Base-by-base conservation (phyloP, 73 alveolate genomes). In the Paramecium caudatum region DNA sequence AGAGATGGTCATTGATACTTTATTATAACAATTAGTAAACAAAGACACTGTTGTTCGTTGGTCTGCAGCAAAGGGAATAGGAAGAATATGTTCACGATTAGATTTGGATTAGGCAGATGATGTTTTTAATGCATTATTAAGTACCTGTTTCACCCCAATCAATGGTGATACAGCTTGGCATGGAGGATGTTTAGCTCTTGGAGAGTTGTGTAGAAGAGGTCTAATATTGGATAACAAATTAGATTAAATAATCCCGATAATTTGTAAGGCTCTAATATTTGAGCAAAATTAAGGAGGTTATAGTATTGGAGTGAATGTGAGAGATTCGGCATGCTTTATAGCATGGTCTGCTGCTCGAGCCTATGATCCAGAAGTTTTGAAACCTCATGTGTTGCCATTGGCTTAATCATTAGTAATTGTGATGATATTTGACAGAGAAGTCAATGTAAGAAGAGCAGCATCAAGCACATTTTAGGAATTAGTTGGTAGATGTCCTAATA, bases 261-360 rank as follows among this genome's bases (percentile, higher is more conserved):
- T 92, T 13, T 80, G 87, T 19, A 90, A 78, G 30, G 94, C 95
- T 1, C 88, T 91, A 4, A 41, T 82, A 5, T 91, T 63, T 82
- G 95, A 84, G 12, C 27, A 46, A 82, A 74, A 55, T 86, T 84
- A 47, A 78, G 97, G 91, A 91, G 62, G 55, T 55, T 97, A 95
- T 82, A 91, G 97, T 39, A 94, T 97, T 10, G 99, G 99, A 23
- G 97, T 99, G 10, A 95, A 97, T 93, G 99, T 98, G 2, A 95
- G 99, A 92, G 99, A 98, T 93, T 96, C 99, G 25, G 99, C 99
- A 39, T 98, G 99, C 93, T 97, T 96, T 91, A 96, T 98, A 9
- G 99, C 98, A 43, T 96, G 99, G 99, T 93, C 98, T 7, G 94
- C 97, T 61, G 99, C 99, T 0, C 93, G 99, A 80, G 98, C 99